Base-by-base conservation (phyloP, 1,139 yeast species). In the Pneumocystis murina region DNA sequence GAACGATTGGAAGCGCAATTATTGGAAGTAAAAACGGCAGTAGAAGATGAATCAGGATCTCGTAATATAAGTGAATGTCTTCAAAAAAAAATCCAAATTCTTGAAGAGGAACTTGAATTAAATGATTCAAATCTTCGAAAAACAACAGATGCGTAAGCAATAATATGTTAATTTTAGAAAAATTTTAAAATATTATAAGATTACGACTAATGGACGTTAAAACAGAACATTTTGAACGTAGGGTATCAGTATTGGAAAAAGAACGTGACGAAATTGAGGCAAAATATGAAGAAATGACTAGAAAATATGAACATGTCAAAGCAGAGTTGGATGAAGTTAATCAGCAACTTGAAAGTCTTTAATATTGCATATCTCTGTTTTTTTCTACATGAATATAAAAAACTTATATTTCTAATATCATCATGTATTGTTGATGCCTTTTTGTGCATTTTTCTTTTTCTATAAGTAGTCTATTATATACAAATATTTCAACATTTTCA, bases 151-250 rank as follows among this genome's bases (percentile, higher is more conserved):
- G 89, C 90, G 80, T 68, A 60, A 33, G 67, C 48, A 17, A 7
- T 14, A 24, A 33, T 48, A 6, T 24, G 16, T 30, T 58, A 12
- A 1, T 33, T 33, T 33, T 3, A 2, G 17, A 3, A 5, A 24
- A 3, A n/a, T 28, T 30, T 59, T 43, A 43, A 62, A 40, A 59
- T 3, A 24, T 14, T 12, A 20, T 20, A 33, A 62, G 64, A 33
- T 83, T 91, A 76, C 89, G 97, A 77, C 96, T 89, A 75, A 85
- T 96, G 67, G 99, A 94, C 74, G 85, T 94, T 79, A 89, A 90
- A 80, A 95, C 95, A 69, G 98, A 94, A 78, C 96, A 89, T 78
- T 83, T 90, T 77, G 97, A 91, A 79, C 88, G 96, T 79, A 89
- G 87, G 79, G 95, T 92, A 67, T 82, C 89, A 65, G 87, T 96